A percentile compares a stretch with the other conserved stretches of the same genome.
Evolutionary conservation across 257 asterid species (phyloP).

Genomic region (Cinchona pubescens): DNA sequence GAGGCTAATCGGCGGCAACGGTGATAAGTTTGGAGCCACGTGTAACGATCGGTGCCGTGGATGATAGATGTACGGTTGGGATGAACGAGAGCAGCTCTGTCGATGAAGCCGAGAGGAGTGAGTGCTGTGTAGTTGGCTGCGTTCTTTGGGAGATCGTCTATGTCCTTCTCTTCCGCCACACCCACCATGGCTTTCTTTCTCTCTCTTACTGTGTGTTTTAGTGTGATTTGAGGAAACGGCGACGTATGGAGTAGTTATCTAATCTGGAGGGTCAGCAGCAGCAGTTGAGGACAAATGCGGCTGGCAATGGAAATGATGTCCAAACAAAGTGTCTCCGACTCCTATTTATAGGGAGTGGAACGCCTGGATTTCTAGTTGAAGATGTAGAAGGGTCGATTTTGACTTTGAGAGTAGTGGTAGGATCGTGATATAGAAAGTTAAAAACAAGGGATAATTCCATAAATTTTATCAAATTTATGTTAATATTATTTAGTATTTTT

Average conservation of each 20-base stretch:
- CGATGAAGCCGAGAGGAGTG: conserved; percentile 78
- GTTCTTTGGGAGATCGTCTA: conserved; percentile 86
- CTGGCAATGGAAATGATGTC: background rate
- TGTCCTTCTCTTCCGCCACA: conserved; percentile 56
- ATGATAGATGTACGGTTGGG: conserved; percentile 67
- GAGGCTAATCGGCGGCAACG: conserved; percentile 93
- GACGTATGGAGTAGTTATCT: background rate
- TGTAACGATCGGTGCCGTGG: conserved; percentile 63
- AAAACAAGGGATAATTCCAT: no score
- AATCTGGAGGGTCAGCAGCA: background rate
- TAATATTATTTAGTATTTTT: no score
- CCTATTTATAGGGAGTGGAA: background rate
- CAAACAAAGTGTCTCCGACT: background rate
- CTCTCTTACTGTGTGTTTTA: background rate
- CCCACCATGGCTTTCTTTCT: conserved; percentile 3
- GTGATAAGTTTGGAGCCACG: conserved; percentile 86
- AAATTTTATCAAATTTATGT: no score
- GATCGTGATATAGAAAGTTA: no score
- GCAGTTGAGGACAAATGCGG: background rate
- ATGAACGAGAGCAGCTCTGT: conserved; percentile 74
- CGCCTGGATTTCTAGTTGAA: no score
- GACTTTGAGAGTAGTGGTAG: no score
- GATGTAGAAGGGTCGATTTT: background rate
- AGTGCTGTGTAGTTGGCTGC: conserved; percentile 70
- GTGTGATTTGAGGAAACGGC: background rate